Conservation (phyloP, 2,329 filamentous ascomycete genomes). For the Arthroderma sp. region DNA sequence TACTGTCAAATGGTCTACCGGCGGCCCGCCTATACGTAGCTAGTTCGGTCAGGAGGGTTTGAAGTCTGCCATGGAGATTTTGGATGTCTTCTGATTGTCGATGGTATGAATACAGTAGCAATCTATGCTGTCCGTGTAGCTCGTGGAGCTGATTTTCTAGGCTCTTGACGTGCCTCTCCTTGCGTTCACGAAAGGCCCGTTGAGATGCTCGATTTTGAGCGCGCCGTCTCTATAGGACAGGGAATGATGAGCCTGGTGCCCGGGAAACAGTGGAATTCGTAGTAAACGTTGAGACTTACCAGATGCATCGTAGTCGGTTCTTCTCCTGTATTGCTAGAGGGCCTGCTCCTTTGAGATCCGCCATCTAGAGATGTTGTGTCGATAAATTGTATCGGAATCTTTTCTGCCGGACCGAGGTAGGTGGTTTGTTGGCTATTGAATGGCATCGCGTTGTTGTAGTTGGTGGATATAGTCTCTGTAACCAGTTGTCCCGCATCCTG, state of each 20-base stretch:
- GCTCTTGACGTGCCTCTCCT: slow-evolving; percentile 75
- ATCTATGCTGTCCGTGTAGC: slow-evolving; percentile 29
- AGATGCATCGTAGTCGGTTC: slow-evolving; percentile 18
- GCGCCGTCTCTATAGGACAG: slow-evolving; percentile 60
- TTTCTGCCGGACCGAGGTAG: slow-evolving; percentile 11
- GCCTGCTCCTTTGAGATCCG: slow-evolving; percentile 12
- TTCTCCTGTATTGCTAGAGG: slow-evolving; percentile 13
- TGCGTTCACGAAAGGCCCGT: slow-evolving; percentile 75
- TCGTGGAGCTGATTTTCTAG: slow-evolving; percentile 66
- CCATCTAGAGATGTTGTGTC: slow-evolving; percentile 14
- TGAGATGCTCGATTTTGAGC: slow-evolving; percentile 80
- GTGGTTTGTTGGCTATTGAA: slow-evolving; percentile 11
- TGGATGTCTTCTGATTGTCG: slow-evolving; percentile 19
- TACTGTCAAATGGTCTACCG: slow-evolving; percentile 12
- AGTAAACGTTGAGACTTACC: slow-evolving; percentile 10
- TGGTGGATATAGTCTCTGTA: too few relatives aligned
- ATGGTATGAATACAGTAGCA: slow-evolving; percentile 19
- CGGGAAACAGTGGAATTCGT: background rate
- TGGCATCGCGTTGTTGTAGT: slow-evolving; percentile 8
- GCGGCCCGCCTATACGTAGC: slow-evolving; percentile 10
- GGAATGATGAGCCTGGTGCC: too few relatives aligned
- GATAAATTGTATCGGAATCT: slow-evolving; percentile 16
- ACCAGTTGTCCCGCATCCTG: too few relatives aligned
- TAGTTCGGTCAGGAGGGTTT: slow-evolving; percentile 16
- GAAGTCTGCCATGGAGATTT: slow-evolving; percentile 16